Base-by-base conservation (phyloP, 2,329 filamentous ascomycete genomes). In the Penicillium janthinellum region DNA sequence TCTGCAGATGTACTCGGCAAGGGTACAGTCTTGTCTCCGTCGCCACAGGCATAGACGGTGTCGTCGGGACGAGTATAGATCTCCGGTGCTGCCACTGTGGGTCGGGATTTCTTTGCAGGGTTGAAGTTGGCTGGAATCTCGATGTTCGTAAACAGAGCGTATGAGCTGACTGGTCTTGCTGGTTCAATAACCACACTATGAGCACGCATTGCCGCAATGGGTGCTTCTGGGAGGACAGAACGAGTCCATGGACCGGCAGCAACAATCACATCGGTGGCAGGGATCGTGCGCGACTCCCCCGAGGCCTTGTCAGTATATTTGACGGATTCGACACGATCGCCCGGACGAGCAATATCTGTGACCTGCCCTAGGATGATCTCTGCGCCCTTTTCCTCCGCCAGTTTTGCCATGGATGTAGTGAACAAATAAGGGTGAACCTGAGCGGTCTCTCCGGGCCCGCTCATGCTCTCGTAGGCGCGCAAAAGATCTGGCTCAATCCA, bases 361-460 rank as follows among this genome's bases (percentile, higher is more conserved):
- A 92, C 92, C 1, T 86, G 84, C 10, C 88, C 87, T 45, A 89
- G 81, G 34, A 86, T 81, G 55, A 97, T 82, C 22, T 88, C 84
- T 64, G 84, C 86, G 2, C 90, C 90, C 28, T 83, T 84, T 54
- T 90, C 85, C 57, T 84, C 79, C 0, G 94, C 92, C 12, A 97
- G 82, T 44, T 86, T 81, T 4, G 90, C 91, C 76, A 98, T 96
- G 15, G 88, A 83, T 0, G 86, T 94, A 0, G 95, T 98, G 72
- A 99, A 98, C 47, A 92, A 88, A 62, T 89, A 90, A 0, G 95
- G 95, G 70, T 99, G 94, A 2, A 98, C 94, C 77, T 99, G 95
- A 0, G 95, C 91, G 1, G 95, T 98, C 62, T 92, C 90, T 1
- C 83, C 84, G 0, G 87, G 86, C 2, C 86, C 88, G 2, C 91